Conservation (phyloP, 1,284 basidiomycete genomes). For the Crepidotus sp. region DNA sequence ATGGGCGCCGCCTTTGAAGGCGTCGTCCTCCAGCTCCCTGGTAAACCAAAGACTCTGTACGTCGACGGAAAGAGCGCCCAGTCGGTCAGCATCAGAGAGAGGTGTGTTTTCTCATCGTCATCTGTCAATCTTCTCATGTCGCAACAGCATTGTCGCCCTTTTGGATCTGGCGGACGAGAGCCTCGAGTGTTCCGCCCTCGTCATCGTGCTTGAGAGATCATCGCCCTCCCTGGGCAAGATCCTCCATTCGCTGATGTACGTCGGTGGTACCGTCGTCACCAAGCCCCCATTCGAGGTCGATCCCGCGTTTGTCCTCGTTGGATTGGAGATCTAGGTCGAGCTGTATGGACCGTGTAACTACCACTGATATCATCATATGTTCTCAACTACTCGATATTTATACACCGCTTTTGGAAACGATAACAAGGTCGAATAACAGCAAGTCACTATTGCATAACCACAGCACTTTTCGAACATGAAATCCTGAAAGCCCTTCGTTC, state of each 20-base stretch:
- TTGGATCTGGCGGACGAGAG: slow-evolving; percentile 75
- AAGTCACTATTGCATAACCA: background rate
- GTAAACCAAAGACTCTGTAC: slow-evolving; percentile 62
- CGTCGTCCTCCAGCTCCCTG: slow-evolving; percentile 66
- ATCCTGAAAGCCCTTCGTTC: background rate
- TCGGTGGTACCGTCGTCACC: slow-evolving; percentile 69
- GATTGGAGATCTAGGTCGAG: slow-evolving; percentile 53
- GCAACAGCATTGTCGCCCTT: slow-evolving; percentile 64
- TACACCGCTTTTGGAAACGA: slow-evolving; percentile 9
- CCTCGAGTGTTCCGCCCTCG: slow-evolving; percentile 63
- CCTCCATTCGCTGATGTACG: slow-evolving; percentile 76
- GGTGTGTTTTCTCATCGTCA: slow-evolving; percentile 34
- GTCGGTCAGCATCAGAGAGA: slow-evolving; percentile 68
- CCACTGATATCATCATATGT: slow-evolving; percentile 9
- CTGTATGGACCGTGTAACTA: slow-evolving; percentile 5
- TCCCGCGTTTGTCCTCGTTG: slow-evolving; percentile 65
- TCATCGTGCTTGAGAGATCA: slow-evolving; percentile 62
- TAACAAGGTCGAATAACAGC: background rate
- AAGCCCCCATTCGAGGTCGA: slow-evolving; percentile 66
- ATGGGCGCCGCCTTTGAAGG: slow-evolving; percentile 64
- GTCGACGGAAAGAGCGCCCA: slow-evolving; percentile 75
- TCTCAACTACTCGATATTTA: slow-evolving; percentile 9
- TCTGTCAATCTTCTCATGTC: slow-evolving; percentile 10
- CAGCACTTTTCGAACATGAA: background rate
- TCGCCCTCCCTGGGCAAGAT: slow-evolving; percentile 50